Base-by-base conservation (phyloP, 345 rosid species). In the Ceriops tagal region DNA sequence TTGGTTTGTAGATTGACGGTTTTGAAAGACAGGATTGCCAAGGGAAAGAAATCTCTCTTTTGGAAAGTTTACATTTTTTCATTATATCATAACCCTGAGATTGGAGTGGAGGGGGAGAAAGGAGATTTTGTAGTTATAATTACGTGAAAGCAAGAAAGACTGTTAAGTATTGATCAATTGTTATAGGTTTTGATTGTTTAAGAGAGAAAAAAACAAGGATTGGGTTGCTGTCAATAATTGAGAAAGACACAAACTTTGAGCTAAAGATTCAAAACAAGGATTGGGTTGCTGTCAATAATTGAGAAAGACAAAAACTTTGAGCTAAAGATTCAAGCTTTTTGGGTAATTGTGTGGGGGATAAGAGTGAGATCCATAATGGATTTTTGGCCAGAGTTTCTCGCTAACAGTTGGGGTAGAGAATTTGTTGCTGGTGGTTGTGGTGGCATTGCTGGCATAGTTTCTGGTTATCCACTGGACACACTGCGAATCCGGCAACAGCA, bases 341-440 rank as follows among this genome's bases (percentile, higher is more conserved):
- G 49, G 49, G 49, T 13, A 3, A 2, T 13, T 43, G 0, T 39
- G 59, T 22, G 71, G 58, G 61, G 71, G 5, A 67, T 61, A 73
- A 57, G 69, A 69, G 62, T 26, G 32, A 57, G 76, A 59, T 8
- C 28, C 35, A 53, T 8, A 24, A 92, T 92, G 99, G 97, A 92
- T 75, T 92, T 88, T 72, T 89, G 96, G 97, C 99, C 96, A 10
- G 93, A 92, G 80, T 95, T 89, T 81, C 81, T 95, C 65, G 96
- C 97, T 18, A 85, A 64, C 70, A 89, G 91, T 66, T 88, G 88
- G 88, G 97, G 96, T 1, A 81, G 69, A 69, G 97, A 95, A 67
- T 90, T 89, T 79, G 92, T 92, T 55, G 99, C 93, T 10, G 98
- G 98, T 37, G 99, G 98, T 4, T 84, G 86, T 63, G 98, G 99